A percentile compares a stretch with the other conserved stretches of the same genome.
These are phyloP conservation scores for Strigomonas galati DNA, from an alignment of 208 protist genomes.

Conservation along the genomic window DNA sequence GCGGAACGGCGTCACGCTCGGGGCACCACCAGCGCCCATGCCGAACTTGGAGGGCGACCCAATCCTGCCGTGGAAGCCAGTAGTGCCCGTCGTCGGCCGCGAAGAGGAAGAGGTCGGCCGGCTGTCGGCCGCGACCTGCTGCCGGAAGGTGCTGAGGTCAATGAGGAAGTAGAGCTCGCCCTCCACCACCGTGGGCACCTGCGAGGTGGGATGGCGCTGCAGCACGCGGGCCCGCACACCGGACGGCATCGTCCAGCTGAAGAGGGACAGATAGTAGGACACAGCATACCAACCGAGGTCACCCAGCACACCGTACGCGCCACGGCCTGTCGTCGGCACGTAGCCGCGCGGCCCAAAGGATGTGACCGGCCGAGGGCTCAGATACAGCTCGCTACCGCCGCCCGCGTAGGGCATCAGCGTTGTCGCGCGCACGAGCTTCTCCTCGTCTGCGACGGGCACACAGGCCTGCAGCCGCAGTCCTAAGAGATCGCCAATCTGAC, in stretches of 20 bases:
- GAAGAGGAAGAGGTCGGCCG: background rate
- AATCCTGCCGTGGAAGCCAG: too few species aligned
- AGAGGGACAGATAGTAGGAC: slow-evolving; percentile 17
- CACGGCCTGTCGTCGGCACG: background rate
- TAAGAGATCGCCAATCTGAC: slow-evolving; percentile 9
- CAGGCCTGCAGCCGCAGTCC: slow-evolving; percentile 17
- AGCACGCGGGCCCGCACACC: slow-evolving; percentile 22
- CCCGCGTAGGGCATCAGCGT: slow-evolving; percentile 5
- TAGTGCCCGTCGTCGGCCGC: background rate
- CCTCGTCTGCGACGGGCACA: slow-evolving; percentile 12
- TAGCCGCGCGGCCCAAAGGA: background rate
- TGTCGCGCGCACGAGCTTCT: slow-evolving; percentile 5
- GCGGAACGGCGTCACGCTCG: too few species aligned
- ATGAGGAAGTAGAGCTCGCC: slow-evolving; percentile 24
- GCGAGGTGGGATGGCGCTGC: slow-evolving; percentile 2
- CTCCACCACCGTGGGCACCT: slow-evolving; percentile 16
- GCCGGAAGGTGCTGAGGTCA: background rate
- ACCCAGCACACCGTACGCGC: slow-evolving; percentile 23
- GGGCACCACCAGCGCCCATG: background rate
- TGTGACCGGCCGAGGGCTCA: background rate
- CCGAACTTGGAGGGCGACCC: background rate
- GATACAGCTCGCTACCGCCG: background rate
- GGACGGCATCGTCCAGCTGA: slow-evolving; percentile 21
- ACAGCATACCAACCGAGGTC: slow-evolving; percentile 28
- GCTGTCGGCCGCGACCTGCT: background rate